Base-by-base conservation (phyloP, 1,139 yeast genomes). In the Diutina pseudorugosa region DNA sequence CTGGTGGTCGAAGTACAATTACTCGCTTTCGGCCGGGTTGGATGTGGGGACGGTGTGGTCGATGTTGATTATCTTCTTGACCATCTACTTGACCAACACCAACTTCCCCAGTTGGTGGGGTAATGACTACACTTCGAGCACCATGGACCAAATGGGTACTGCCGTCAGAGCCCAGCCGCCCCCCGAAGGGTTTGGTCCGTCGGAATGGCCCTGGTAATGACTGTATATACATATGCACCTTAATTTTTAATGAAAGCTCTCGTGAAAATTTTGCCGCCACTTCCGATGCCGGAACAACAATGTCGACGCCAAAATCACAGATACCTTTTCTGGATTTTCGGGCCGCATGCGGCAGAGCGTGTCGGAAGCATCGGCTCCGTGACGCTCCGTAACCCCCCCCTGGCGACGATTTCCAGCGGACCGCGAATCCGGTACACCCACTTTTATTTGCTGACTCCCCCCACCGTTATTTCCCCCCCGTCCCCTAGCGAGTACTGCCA, bases 1-100 rank as follows among this genome's bases (percentile, higher is more conserved):
- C 57, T 82, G 85, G 86, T 82, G 55, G 54, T 57, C 56, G 51
- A 58, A 58, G 57, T 58, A 58, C 54, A 58, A 58, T 56, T 58
- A 58, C 54, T 56, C 59, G 19, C 57, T 58, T 23, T 58, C 60
- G 25, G 60, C 60, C 25, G 60, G 59, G 16, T 57, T 58, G 57
- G 60, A 58, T 47, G 55, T 55, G 43, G 85, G 85, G 68, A 80
- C 52, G 76, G 79, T 64, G 65, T 79, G 57, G 63, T 72, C 48
- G n/a, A 53, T 56, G 50, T 54, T 57, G 56, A 55, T 58, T 44
- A 56, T 56, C 33, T 58, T 57, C 55, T 58, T 58, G 58, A 53
- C 56, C 21, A 62, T 71, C 55, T 55, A 57, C 54, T 61, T 67
- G 51, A 65, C 69, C 47, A 65, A 68, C 52, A 55, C 63, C 12